Base-by-base conservation (phyloP, 345 rosid genomes). In the Gossypium turneri region DNA sequence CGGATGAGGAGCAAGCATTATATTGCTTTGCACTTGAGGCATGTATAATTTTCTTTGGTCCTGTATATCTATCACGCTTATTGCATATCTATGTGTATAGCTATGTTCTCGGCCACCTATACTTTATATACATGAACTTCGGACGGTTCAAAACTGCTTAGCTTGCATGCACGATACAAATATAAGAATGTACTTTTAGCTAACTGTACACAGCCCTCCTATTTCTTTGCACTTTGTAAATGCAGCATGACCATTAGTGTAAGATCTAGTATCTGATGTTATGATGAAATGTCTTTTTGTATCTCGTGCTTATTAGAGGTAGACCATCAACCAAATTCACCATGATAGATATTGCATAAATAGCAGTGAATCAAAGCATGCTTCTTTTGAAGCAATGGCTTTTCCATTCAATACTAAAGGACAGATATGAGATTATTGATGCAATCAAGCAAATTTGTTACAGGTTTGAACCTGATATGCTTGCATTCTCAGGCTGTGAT, bases 381-480 rank as follows among this genome's bases (percentile, higher is more conserved):
- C 7, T 62, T 12, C 20, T 44, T 27, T 62, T 19, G 1, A 19
- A 61, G 38, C 67, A 45, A 56, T 71, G 24, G 50, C 50, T 56
- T 60, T 62, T 73, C 27, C 20, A 2, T 25, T 62, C 68, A 48
- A 27, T 59, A 16, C 9, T 61, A 41, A 48, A 61, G n/a, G 59
- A 17, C 38, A 48, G 48, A 7, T 51, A 38, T 63, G 7, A 38
- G 38, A 12, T 9, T 78, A 38, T 73, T 80, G 78, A 79, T 75
- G 64, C 82, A 79, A 75, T 53, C 55, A 27, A 41, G 53, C 64
- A 24, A 73, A 75, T 79, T 82, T 82, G 77, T 83, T 68, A 52
- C 89, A 95, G 99, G 88, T 96, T 91, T 86, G 99, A 96, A 77
- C 94, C 98, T 22, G 99, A 92, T 75, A 96, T 96, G 99, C 92